These are phyloP conservation scores for Conoideocrella luteorostrata DNA, from an alignment of 2,329 filamentous ascomycete species.

Conservation along the genomic window DNA sequence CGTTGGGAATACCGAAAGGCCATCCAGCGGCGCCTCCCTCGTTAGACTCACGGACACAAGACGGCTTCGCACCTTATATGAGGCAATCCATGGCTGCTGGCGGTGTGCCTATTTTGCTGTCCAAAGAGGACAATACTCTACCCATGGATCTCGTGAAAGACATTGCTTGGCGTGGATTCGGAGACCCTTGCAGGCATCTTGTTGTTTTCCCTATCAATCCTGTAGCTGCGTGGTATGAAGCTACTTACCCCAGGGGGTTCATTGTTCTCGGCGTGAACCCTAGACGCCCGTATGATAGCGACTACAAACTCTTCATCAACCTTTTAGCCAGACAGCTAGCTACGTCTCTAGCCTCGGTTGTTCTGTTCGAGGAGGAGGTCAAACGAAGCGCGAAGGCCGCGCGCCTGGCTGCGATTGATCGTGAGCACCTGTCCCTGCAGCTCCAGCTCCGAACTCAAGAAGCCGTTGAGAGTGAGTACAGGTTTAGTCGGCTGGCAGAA, in stretches of 20 bases:
- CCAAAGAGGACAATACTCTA: constrained; percentile 44
- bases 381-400: constrained; percentile 40
- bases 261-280: constrained; percentile 66
- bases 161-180: constrained; percentile 57
- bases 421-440: constrained; percentile 8
- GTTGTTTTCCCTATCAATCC: constrained; percentile 59
- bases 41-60: constrained; percentile 30
- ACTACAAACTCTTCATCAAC: constrained; percentile 62
- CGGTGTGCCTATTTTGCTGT: constrained; percentile 32
- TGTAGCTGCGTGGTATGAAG: constrained; percentile 8
- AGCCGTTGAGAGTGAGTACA: constrained; percentile 9
- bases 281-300: constrained; percentile 64
- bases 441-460: constrained; percentile 9
- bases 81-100: constrained; percentile 30
- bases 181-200: constrained; percentile 56
- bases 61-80: constrained; percentile 33
- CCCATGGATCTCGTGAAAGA: constrained; percentile 52
- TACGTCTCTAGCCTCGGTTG: constrained; percentile 63
- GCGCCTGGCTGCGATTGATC: constrained; percentile 6
- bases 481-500: constrained; percentile 74
- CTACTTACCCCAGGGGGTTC: constrained; percentile 46
- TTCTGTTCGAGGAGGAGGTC: constrained; percentile 66
- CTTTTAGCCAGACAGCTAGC: constrained; percentile 50
- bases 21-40: constrained; percentile 35
- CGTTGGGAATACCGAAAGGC: constrained; percentile 36